Evolutionary conservation across 139 green algal species (phyloP), one percentile per base, ranked within the genome.

Genomic region (Gonium pectorale): DNA sequence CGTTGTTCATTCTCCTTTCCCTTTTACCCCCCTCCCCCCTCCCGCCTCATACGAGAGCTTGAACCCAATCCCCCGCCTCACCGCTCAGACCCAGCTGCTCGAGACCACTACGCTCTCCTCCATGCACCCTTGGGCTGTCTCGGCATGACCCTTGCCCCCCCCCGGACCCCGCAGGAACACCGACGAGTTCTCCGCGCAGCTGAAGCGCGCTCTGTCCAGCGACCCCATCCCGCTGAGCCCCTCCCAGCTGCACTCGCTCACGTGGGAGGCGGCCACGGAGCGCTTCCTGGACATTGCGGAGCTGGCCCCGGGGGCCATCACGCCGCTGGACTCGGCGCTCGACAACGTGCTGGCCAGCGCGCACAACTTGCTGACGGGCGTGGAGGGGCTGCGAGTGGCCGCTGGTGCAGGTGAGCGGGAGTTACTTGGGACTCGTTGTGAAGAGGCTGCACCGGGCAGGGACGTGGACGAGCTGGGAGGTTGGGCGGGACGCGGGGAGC

Each of bases 231-330:
- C 97, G 52, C 93, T 99, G 69, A 87, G 70, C 0, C 22, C 80
- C 0, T 86, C 96, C 27, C 91, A 99, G 77, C 90, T 94, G 85
- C 87, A 94, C 79, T 71, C 85, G 37, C 92, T 99, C 38, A 98
- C 97, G 4, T 99, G 97, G 97, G 96, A 99, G 92, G 97, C 95
- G 5, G 97, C 97, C 46, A 99, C 97, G 2, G 93, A 99, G 81
- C 92, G 97, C 52, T 99, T 99, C 90, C 86, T 99, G 71, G 90
- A 97, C 67, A 92, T 94, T 2, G 94, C 94, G 2, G 95, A 97
- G 86, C 81, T 97, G 49, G 69, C 56, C 17, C 75, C 75, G 29
- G 75, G 75, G n/a, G 26, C 59, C 38, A 71, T 82, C 1, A 41
- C 60, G 41, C 83, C 86, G 19, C 86, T 88, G 64, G 94, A 97